Percentiles rank a stretch among this genome's conserved stretches.
Evolutionary conservation across 2,329 filamentous ascomycete genomes (phyloP).

Genomic region (Thelonectria discophora): DNA sequence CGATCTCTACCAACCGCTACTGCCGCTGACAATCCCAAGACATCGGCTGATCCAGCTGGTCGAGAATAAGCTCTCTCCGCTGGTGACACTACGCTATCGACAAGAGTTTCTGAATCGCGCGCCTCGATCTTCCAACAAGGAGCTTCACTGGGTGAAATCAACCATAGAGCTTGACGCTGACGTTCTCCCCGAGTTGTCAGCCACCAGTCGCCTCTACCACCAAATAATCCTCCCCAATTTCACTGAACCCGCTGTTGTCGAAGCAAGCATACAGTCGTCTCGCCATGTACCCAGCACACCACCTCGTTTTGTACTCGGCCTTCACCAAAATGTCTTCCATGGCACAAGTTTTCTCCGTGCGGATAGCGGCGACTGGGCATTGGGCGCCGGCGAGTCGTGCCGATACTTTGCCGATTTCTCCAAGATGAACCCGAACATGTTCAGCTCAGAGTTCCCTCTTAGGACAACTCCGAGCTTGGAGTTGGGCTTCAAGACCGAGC

Average conservation of each 20-base stretch:
- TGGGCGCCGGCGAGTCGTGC: conserved; percentile 42
- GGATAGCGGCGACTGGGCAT: conserved; percentile 54
- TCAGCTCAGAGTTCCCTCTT: conserved; percentile 43
- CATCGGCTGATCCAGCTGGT: conserved; percentile 50
- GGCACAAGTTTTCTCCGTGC: conserved; percentile 51
- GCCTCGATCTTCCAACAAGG: conserved; percentile 22
- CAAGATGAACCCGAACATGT: conserved; percentile 42
- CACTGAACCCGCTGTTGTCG: conserved; percentile 48
- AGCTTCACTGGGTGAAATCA: conserved; percentile 38
- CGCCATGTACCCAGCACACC: conserved; percentile 28
- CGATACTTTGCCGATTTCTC: conserved; percentile 47
- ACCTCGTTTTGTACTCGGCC: conserved; percentile 45
- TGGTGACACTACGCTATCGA: conserved; percentile 49
- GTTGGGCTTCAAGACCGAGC: conserved; percentile 50
- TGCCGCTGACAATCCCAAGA: conserved; percentile 48
- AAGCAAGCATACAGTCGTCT: conserved; percentile 46
- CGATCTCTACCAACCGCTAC: conserved; percentile 52
- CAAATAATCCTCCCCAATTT: conserved; percentile 42
- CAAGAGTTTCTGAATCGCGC: conserved; percentile 50
- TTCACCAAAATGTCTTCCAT: conserved; percentile 45
- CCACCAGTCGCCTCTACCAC: conserved; percentile 50
- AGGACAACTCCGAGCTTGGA: conserved; percentile 51
- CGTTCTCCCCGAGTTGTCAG: conserved; percentile 49
- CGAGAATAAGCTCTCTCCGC: conserved; percentile 50
- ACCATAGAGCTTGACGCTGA: conserved; percentile 42